A percentile compares a stretch with the other conserved stretches of the same genome.
Conservation (phyloP, 2,329 filamentous ascomycete genomes). For the Arthrobotrys musiformis region DNA sequence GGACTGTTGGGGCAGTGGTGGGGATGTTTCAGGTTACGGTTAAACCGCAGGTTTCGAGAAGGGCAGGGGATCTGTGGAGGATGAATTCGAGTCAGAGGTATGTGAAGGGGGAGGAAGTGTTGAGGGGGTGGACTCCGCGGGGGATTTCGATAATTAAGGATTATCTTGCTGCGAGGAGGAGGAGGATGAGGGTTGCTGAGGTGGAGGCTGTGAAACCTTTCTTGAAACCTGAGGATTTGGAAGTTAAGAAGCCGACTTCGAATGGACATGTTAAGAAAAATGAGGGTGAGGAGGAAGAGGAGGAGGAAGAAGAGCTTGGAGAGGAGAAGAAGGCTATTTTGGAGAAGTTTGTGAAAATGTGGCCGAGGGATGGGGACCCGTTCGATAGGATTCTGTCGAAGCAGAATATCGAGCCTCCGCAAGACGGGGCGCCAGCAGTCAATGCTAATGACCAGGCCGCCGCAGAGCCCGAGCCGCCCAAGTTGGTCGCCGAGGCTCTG, state of each 20-base stretch:
- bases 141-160: conserved; percentile 92
- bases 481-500: conserved; percentile 60
- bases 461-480: conserved; percentile 58
- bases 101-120: conserved; percentile 90
- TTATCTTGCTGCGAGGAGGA: conserved; percentile 79
- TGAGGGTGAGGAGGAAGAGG: conserved; percentile 59
- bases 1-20: conserved; percentile 86
- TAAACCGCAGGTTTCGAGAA: conserved; percentile 87
- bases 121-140: conserved; percentile 85
- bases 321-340: conserved; percentile 67
- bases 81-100: conserved; percentile 96
- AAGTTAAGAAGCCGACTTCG: conserved; percentile 43
- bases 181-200: conserved; percentile 78
- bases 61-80: conserved; percentile 91
- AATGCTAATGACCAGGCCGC: conserved; percentile 30
- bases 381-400: conserved; percentile 62
- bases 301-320: conserved; percentile 64
- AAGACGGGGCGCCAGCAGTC: conserved; percentile 67
- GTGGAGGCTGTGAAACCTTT: conserved; percentile 79
- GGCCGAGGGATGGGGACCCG: conserved; percentile 64
- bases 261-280: conserved; percentile 60
- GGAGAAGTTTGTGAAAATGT: conserved; percentile 72
- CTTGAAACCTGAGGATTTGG: conserved; percentile 65
- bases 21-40: conserved; percentile 87
- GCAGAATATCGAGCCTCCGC: conserved; percentile 73